phyloP scores from a whole-genome alignment of 2,329 filamentous ascomycete species.

The Fusarium chaquense region DNA sequence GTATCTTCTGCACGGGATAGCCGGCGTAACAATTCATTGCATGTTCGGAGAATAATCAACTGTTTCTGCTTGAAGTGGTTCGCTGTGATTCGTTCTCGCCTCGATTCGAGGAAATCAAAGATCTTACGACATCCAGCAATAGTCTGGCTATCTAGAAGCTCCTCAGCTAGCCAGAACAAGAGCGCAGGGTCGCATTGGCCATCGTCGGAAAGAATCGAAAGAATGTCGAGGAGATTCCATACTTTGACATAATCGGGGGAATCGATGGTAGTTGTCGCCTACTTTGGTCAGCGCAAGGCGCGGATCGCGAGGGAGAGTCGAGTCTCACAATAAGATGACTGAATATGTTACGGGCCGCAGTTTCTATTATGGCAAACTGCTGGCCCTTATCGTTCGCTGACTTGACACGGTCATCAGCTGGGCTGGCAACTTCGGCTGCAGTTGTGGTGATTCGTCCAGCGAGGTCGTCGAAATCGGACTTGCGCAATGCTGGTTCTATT shows the following conservation, averaged over 20 bases:
- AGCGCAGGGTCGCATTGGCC: slow-evolving; percentile 82
- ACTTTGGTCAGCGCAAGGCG: slow-evolving; percentile 48
- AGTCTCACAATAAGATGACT: slow-evolving; percentile 78
- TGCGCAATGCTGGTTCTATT: slow-evolving; percentile 81
- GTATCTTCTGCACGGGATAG: slow-evolving; percentile 97
- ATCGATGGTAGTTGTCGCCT: slow-evolving; percentile 82
- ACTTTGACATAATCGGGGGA: slow-evolving; percentile 83
- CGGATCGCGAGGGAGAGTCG: slow-evolving; percentile 32
- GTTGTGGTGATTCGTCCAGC: slow-evolving; percentile 58
- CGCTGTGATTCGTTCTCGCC: slow-evolving; percentile 87
- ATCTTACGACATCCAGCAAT: slow-evolving; percentile 91
- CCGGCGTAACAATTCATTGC: slow-evolving; percentile 93
- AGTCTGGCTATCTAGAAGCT: slow-evolving; percentile 94
- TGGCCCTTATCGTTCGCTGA: slow-evolving; percentile 59
- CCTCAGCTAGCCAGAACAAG: slow-evolving; percentile 91
- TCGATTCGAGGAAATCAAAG: slow-evolving; percentile 95
- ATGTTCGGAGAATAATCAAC: slow-evolving; percentile 89
- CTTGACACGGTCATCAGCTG: slow-evolving; percentile 50
- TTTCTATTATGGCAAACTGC: slow-evolving; percentile 81
- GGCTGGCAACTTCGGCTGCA: slow-evolving; percentile 44
- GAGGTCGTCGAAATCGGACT: slow-evolving; percentile 71
- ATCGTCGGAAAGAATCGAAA: slow-evolving; percentile 88
- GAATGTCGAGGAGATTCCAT: slow-evolving; percentile 93
- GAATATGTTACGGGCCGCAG: slow-evolving; percentile 84
- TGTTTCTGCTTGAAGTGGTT: slow-evolving; percentile 85